These are phyloP conservation scores for Hypoxylon sp. DNA, from an alignment of 2,329 filamentous ascomycete species.

Conservation along the genomic window DNA sequence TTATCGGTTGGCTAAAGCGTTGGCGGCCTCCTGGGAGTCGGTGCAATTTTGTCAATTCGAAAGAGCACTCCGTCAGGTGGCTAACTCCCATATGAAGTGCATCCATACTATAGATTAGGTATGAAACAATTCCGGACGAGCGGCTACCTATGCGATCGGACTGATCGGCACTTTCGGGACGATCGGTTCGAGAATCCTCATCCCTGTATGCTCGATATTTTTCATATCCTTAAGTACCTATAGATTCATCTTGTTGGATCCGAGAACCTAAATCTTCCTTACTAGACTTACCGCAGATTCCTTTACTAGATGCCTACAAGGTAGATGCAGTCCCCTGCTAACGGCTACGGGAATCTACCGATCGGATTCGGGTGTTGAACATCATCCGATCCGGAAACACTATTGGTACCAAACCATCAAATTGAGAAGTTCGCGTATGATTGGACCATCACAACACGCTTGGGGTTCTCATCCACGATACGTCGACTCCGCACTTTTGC, in stretches of 20 bases:
- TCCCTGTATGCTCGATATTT: slow-evolving; percentile 5
- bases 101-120: not conserved
- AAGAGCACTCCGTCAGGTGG: not conserved
- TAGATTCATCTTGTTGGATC: slow-evolving; percentile 22
- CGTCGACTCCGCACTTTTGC: slow-evolving; percentile 18
- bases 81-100: too few species aligned
- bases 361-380: slow-evolving; percentile 42
- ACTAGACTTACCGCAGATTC: slow-evolving; percentile 7
- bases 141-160: slow-evolving; percentile 19
- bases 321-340: slow-evolving; percentile 16
- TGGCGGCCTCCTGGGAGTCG: not conserved
- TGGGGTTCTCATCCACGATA: slow-evolving; percentile 12
- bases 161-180: slow-evolving; percentile 25
- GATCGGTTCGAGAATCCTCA: slow-evolving; percentile 29
- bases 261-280: slow-evolving; percentile 12
- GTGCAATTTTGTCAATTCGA: not conserved
- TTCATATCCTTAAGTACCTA: not conserved
- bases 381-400: slow-evolving; percentile 39
- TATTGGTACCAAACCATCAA: slow-evolving; percentile 32
- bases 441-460: slow-evolving; percentile 16
- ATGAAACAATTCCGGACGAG: slow-evolving; percentile 19
- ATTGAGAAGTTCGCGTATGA: slow-evolving; percentile 8
- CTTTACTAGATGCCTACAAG: slow-evolving; percentile 20
- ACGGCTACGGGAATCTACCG: slow-evolving; percentile 13
- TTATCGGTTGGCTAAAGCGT: not conserved